Evolutionary conservation across 805 yeast species (phyloP).

Genomic region (Kluyveromyces aestuarii): DNA sequence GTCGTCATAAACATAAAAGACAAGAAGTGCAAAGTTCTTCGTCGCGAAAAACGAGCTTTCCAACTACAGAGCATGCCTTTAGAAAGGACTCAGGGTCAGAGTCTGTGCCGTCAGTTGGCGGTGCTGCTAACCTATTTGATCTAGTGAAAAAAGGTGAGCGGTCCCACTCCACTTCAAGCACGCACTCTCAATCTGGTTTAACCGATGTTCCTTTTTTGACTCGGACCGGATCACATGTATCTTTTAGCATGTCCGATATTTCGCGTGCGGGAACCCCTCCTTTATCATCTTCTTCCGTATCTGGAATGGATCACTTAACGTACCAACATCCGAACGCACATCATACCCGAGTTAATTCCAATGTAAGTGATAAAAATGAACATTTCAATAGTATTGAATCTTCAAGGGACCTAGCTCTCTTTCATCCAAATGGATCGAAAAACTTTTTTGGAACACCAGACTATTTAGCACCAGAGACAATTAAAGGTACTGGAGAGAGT

Average conservation of each 20-base stretch:
- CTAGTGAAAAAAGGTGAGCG: slow-evolving; percentile 5
- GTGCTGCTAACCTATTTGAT: not conserved
- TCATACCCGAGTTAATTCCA: slow-evolving; percentile 32
- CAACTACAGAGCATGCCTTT: slow-evolving; percentile 3
- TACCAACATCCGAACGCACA: not conserved
- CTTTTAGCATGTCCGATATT: slow-evolving; percentile 19
- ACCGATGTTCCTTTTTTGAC: slow-evolving; percentile 17
- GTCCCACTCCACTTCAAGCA: slow-evolving; percentile 12
- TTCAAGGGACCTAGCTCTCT: slow-evolving; percentile 46
- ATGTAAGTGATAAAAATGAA: slow-evolving; percentile 8
- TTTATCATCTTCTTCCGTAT: not conserved
- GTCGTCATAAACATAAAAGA: slow-evolving; percentile 49
- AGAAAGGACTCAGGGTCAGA: slow-evolving; percentile 5
- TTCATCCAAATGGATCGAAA: slow-evolving; percentile 55
- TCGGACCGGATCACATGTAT: slow-evolving; percentile 24
- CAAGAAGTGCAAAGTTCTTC: not conserved
- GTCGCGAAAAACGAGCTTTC: slow-evolving; percentile 3
- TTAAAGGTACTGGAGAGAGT: slow-evolving; percentile 73
- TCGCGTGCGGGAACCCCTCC: slow-evolving; percentile 26
- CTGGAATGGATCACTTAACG: not conserved
- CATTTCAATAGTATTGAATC: slow-evolving; percentile 6
- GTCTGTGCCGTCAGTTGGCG: not conserved
- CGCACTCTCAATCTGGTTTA: slow-evolving; percentile 9
- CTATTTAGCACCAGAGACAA: slow-evolving; percentile 94
- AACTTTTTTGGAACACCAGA: slow-evolving; percentile 96